Evolutionary conservation across 2,329 filamentous ascomycete species (phyloP), one percentile per base, ranked within the genome.

Genomic region (Stagonosporopsis vannaccii): DNA sequence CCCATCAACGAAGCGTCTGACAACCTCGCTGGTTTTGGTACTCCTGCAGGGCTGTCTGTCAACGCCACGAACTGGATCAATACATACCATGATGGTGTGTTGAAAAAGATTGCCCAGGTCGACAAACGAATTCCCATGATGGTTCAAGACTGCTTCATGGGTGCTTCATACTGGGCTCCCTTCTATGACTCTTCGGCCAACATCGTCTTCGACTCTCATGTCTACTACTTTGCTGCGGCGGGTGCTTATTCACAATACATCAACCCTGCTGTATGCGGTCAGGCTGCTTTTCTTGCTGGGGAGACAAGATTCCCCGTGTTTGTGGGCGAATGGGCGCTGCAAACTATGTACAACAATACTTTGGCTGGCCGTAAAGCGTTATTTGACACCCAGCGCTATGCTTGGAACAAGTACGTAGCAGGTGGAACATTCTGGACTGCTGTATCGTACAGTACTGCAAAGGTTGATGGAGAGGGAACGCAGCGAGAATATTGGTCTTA

Each of bases 1-100:
- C 72, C 74, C 6, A 70, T 78, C 61, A 78, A 78, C 62, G 75
- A 78, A 46, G 61, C 74, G 1, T 65, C 62, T 12, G 75, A 77
- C 63, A 74, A 55, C 28, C 44, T 75, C 22, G 47, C 60, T 11
- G 62, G 51, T 28, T 75, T 77, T 46, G 74, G 63, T 22, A 69
- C 67, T 1, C 57, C 69, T 2, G 67, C 65, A 2, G 69, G 65
- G 15, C 64, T 77, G 2, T 66, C 71, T 3, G 55, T 56, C 15
- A 64, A 60, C 25, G 71, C 66, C 26, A 61, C 68, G 6, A 62
- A 64, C 39, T 76, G 70, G 69, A 61, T 74, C 11, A 58, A 64
- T 37, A 70, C 62, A 6, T 77, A 76, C 65, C 65, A 75, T 39
- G 42, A 42, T 2, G 56, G 39, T n/a, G 64, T 67, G 2, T 19